Evolutionary conservation across 2,329 filamentous ascomycete genomes (phyloP), one percentile per base, ranked within the genome.

Genomic region (Escovopsis sp.): DNA sequence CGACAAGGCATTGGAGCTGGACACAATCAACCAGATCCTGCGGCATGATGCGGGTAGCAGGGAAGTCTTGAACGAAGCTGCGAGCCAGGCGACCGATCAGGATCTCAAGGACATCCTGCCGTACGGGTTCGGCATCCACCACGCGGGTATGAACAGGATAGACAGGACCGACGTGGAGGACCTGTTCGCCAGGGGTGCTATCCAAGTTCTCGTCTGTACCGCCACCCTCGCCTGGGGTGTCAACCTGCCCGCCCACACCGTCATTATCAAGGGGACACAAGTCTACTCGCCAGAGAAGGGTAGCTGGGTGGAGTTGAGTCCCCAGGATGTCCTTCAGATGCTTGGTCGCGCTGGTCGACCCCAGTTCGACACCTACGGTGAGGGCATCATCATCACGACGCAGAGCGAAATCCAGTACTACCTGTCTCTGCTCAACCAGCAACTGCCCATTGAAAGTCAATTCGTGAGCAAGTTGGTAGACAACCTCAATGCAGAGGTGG

Each of bases 191-290:
- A 83, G 88, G 57, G 89, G 89, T 47, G 80, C 84, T 30, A 85
- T 98, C 33, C 88, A 95, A 59, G 91, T 98, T 2, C 77, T 98
- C 40, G 89, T 96, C 33, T 96, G 87, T 63, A 98, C 91, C 34
- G 89, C 93, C 34, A 98, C 91, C n/a, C 70, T 98, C 42, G 91
- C 91, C 23, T 98, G 91, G 91, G 91, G 91, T 77, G 91, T 98
- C 58, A 98, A 98, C 62, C 67, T 98, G 57, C 91, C 91, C 4
- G 91, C 91, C 2, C 91, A 98, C 57, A 96, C 91, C 1, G 91
- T 98, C 55, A 89, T 98, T 57, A 98, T 98, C 69, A 98, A 98
- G 65, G 91, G 91, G 43, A 98, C 91, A 1, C 87, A 94, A 57
- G 82, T 98, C 18, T 98, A 98, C 65, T 96, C 91, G 0, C 91